Base-by-base conservation (phyloP, 2,329 filamentous ascomycete genomes). In the Triangularia setosa region DNA sequence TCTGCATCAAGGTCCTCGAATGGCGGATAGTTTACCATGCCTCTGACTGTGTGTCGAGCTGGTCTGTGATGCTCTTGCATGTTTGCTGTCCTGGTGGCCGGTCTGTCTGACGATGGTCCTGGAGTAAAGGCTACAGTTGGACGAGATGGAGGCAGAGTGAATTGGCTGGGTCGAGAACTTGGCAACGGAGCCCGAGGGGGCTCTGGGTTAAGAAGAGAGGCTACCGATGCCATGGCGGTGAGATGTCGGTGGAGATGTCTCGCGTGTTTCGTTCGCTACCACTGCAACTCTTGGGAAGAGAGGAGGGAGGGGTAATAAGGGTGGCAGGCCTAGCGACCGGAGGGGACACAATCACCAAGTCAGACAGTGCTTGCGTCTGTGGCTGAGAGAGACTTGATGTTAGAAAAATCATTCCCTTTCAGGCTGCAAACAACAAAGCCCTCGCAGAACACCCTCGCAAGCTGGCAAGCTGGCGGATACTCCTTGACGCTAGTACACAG, bases 121-220 rank as follows among this genome's bases (percentile, higher is more conserved):
- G n/a, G 8, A 21, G 40, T 21, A 21, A 21, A 48, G 40, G n/a
- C 40, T 18, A 14, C 40, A 48, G 40, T 8, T 48, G 40, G 40
- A 27, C 52, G 52, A 55, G 52, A 2, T 27, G 52, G 27, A 16
- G 11, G 21, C 16, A n/a, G 23, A 28, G 52, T 3, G 52, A 55
- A 18, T 4, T 24, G 75, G 70, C 62, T 76, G 74, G 57, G 77
- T 75, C 75, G 76, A 60, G 73, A 73, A 67, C 68, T 74, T 70
- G 79, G 76, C 75, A 74, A 77, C 74, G 74, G 76, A 69, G 75
- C 73, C 75, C 79, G 69, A 59, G 72, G 70, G 61, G 75, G 73
- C 68, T 78, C 76, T 69, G 88, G 88, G 73, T 90, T 91, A 73
- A 90, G 83, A 71, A 91, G 81, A 68, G 85, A 87, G 40, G 85